A percentile compares a stretch with the other conserved stretches of the same genome.
Evolutionary conservation across 176 grass and related monocot species (phyloP).

Genomic region (Microstegium vimineum): DNA sequence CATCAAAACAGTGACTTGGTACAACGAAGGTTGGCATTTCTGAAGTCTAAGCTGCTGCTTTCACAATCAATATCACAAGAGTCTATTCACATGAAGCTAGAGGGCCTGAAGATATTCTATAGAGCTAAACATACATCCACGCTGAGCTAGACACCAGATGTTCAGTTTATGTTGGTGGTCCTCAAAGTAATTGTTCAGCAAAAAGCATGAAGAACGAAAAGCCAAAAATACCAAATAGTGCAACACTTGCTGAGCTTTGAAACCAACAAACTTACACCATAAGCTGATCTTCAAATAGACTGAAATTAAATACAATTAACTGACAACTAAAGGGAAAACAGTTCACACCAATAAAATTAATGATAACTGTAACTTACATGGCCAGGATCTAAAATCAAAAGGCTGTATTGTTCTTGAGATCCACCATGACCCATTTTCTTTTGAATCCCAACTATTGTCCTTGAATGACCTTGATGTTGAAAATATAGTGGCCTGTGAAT

Average conservation of each 20-base stretch:
- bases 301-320: not conserved
- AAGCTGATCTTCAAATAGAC: not conserved
- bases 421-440: constrained; percentile 54
- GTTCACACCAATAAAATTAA: not conserved
- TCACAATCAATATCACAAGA: not conserved
- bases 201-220: not conserved
- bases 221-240: not conserved
- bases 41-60: not conserved
- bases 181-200: not conserved
- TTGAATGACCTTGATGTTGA: constrained; percentile 93
- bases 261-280: not conserved
- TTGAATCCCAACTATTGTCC: constrained; percentile 97
- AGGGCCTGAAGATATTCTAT: not conserved
- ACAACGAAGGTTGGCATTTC: not conserved
- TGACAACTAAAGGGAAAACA: not conserved
- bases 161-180: not conserved
- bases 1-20: not conserved
- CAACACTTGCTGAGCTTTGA: not conserved
- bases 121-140: not conserved
- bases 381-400: constrained; percentile 75
- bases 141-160: not conserved
- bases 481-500: constrained; percentile 79
- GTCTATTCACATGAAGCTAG: not conserved
- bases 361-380: constrained; percentile 54
- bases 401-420: constrained; percentile 48